Percentiles rank a stretch among this genome's conserved stretches.
Evolutionary conservation across 345 rosid species (phyloP).

Genomic region (Citrus mangshanensis): DNA sequence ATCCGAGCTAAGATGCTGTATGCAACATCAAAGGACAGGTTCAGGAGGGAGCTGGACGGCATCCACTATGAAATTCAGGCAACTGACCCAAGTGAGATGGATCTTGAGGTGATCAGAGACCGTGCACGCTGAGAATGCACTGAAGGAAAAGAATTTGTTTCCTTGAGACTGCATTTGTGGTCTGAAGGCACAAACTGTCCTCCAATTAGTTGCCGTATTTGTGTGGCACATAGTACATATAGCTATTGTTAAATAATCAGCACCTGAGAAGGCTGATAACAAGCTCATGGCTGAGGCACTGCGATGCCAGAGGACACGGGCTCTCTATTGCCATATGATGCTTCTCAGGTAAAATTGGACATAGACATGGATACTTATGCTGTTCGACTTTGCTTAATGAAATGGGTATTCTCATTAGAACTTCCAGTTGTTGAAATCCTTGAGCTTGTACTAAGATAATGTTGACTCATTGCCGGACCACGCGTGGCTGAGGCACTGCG

Average conservation of each 20-base stretch:
- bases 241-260: slow-evolving; percentile 22
- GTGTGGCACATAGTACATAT: slow-evolving; percentile 8
- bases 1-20: slow-evolving; percentile 42
- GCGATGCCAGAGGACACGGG: slow-evolving; percentile 6
- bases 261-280: slow-evolving; percentile 44
- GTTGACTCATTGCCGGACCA: too few relatives aligned
- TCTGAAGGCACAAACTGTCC: slow-evolving; percentile 1
- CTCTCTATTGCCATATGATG: slow-evolving; percentile 44
- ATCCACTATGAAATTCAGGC: slow-evolving; percentile 41
- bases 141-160: not conserved
- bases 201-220: slow-evolving; percentile 11
- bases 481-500: not conserved
- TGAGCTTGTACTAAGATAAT: too few relatives aligned
- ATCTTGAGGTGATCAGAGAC: slow-evolving; percentile 38
- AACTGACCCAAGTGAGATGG: slow-evolving; percentile 41
- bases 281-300: slow-evolving; percentile 21
- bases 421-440: not conserved
- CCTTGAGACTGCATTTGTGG: not conserved
- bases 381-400: slow-evolving; percentile 14
- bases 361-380: slow-evolving; percentile 4
- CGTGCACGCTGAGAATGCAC: slow-evolving; percentile 23
- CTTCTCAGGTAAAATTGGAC: slow-evolving; percentile 44
- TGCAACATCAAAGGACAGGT: slow-evolving; percentile 40
- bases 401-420: slow-evolving; percentile 1
- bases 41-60: slow-evolving; percentile 35